A percentile compares a stretch with the other conserved stretches of the same genome.
Conservation (phyloP, 495 filamentous ascomycete genomes). For the Penicillium silybi region DNA sequence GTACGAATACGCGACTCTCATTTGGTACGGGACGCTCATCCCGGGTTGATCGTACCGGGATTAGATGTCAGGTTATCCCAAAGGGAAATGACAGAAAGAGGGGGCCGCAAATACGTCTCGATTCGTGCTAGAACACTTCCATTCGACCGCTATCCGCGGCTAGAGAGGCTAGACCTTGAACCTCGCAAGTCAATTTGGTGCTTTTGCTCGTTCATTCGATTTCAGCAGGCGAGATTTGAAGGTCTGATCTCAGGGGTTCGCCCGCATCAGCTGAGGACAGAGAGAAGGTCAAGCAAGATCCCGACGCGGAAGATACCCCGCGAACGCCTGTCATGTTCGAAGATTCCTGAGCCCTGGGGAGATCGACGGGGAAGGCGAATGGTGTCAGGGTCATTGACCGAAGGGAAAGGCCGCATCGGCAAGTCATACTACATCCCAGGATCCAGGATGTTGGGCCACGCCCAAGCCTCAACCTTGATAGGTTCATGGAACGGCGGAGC, state of each 20-base stretch:
- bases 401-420: constrained; percentile 14
- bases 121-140: constrained; percentile 14
- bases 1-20: constrained; percentile 6
- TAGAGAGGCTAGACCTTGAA: constrained; percentile 1
- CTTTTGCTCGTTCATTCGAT: constrained; percentile 1
- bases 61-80: neutral
- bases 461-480: constrained; percentile 23
- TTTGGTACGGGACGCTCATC: neutral
- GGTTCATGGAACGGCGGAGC: constrained; percentile 10
- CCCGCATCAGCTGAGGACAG: constrained; percentile 2
- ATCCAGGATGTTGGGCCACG: constrained; percentile 28
- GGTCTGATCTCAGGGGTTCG: constrained; percentile 28
- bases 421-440: constrained; percentile 22
- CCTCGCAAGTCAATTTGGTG: constrained; percentile 4
- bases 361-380: constrained; percentile 10
- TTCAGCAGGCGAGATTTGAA: constrained; percentile 6
- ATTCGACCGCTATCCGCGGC: constrained; percentile 1
- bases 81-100: neutral
- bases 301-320: neutral
- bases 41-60: neutral
- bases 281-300: neutral
- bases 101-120: constrained; percentile 6
- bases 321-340: constrained; percentile 2
- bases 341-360: neutral
- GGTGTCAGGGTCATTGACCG: neutral